phyloP scores from a whole-genome alignment of 2,329 filamentous ascomycete species.

The Trichophyton verrucosum region DNA sequence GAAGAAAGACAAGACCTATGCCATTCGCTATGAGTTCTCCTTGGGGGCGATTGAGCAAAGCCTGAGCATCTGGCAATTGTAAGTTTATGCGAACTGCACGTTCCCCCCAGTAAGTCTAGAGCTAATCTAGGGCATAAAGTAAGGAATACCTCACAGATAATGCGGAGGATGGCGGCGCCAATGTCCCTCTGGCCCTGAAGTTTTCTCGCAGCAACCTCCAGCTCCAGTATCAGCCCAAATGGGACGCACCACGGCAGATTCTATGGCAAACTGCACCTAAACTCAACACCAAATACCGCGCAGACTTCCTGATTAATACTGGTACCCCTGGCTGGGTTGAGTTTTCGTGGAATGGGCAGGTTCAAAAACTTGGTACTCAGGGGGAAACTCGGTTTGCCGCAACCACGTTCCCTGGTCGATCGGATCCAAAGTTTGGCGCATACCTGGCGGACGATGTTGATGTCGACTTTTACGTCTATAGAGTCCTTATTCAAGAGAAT shows the following conservation, averaged over 20 bases:
- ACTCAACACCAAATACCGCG: slow-evolving; percentile 8
- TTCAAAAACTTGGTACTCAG: slow-evolving; percentile 8
- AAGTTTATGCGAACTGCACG: neutral
- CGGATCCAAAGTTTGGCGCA: slow-evolving; percentile 12
- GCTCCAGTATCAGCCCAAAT: slow-evolving; percentile 11
- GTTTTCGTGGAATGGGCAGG: slow-evolving; percentile 8
- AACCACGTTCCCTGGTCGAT: slow-evolving; percentile 10
- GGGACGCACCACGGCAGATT: slow-evolving; percentile 9
- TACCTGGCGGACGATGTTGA: slow-evolving; percentile 8
- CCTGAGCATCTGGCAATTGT: slow-evolving; percentile 11
- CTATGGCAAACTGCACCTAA: slow-evolving; percentile 3
- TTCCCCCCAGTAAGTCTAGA: neutral
- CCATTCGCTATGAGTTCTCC: slow-evolving; percentile 10
- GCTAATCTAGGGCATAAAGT: slow-evolving; percentile 5
- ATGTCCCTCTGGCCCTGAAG: slow-evolving; percentile 10
- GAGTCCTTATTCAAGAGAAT: slow-evolving; percentile 8
- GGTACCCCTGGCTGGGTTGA: slow-evolving; percentile 9
- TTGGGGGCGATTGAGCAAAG: slow-evolving; percentile 8
- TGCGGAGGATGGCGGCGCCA: slow-evolving; percentile 8
- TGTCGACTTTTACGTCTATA: slow-evolving; percentile 10
- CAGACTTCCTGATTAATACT: slow-evolving; percentile 8
- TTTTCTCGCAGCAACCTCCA: slow-evolving; percentile 9
- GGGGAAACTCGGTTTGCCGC: slow-evolving; percentile 6
- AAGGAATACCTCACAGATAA: slow-evolving; percentile 11
- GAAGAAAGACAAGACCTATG: slow-evolving; percentile 9